Evolutionary conservation across 1,284 basidiomycete species (phyloP).

Genomic region (Coniferiporia sulphurascens): DNA sequence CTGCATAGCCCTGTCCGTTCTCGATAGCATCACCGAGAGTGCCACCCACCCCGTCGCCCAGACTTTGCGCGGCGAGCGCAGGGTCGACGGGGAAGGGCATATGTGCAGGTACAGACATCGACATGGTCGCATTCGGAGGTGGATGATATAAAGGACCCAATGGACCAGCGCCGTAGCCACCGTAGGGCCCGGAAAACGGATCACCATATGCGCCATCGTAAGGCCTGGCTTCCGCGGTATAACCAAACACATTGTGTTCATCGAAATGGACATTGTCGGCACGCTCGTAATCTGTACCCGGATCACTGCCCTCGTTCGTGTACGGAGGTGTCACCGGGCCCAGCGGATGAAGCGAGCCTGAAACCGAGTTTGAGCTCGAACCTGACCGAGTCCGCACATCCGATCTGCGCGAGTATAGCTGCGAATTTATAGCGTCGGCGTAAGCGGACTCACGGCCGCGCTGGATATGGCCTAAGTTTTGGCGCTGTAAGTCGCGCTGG

Average conservation of each 20-base stretch:
- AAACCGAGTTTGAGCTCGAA: neutral
- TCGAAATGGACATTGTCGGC: neutral
- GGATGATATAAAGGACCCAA: neutral
- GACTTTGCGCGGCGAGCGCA: neutral
- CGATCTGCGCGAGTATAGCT: constrained; percentile 20
- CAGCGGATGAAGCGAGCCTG: neutral
- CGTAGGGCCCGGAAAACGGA: neutral
- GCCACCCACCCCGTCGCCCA: neutral
- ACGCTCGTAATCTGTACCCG: neutral
- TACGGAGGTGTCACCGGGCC: constrained; percentile 11
- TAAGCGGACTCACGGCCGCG: neutral
- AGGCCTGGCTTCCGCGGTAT: neutral
- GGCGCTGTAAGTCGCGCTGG: neutral
- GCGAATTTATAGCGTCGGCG: neutral
- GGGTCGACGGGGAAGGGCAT: constrained; percentile 14
- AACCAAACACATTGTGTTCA: neutral
- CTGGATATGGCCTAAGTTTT: neutral
- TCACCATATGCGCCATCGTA: neutral
- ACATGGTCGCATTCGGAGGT: neutral
- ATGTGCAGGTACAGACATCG: constrained; percentile 9
- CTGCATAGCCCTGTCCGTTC: neutral
- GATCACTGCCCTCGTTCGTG: constrained; percentile 1
- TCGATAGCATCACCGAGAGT: neutral
- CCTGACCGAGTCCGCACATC: neutral
- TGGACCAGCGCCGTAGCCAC: neutral